Evolutionary conservation across 805 yeast species (phyloP).

Genomic region (Wickerhamomyces bisporus): DNA sequence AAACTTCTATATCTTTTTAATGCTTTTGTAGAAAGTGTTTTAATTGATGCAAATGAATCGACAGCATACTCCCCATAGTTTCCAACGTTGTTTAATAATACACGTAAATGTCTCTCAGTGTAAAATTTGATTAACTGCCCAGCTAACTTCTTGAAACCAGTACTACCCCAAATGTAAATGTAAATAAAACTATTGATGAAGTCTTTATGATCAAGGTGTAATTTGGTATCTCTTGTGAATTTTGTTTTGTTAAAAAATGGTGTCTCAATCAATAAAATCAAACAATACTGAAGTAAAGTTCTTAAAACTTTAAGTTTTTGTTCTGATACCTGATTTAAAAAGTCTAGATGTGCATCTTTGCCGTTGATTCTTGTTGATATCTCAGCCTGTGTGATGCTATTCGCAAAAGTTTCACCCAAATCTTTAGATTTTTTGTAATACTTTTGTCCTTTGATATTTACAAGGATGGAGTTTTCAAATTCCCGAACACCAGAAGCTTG

Average conservation of each 20-base stretch:
- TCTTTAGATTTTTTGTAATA: background rate
- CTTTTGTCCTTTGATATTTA: background rate
- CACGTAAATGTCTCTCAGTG: conserved; percentile 4
- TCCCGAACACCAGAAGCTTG: background rate
- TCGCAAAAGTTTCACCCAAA: conserved; percentile 28
- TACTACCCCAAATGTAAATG: conserved; percentile 3
- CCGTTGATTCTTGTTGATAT: conserved; percentile 49
- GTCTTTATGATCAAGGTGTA: background rate
- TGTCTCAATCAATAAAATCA: conserved; percentile 5
- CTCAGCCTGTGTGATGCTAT: conserved; percentile 54
- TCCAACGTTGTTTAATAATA: background rate
- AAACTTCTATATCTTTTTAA: conserved; percentile 3
- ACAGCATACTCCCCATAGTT: background rate
- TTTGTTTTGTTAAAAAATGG: background rate
- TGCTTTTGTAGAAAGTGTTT: background rate
- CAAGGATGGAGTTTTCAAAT: background rate
- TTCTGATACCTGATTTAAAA: conserved; percentile 30
- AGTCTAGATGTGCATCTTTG: conserved; percentile 26
- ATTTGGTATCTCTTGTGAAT: background rate
- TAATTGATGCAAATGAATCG: no score
- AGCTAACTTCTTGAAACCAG: conserved; percentile 4
- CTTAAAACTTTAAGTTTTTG: conserved; percentile 35
- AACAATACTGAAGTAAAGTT: conserved; percentile 20
- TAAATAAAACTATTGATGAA: conserved; percentile 9
- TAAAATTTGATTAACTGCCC: conserved; percentile 4